A percentile compares a stretch with the other conserved stretches of the same genome.
Evolutionary conservation across 2,329 filamentous ascomycete genomes (phyloP).

Genomic region (Clonostachys byssicola): DNA sequence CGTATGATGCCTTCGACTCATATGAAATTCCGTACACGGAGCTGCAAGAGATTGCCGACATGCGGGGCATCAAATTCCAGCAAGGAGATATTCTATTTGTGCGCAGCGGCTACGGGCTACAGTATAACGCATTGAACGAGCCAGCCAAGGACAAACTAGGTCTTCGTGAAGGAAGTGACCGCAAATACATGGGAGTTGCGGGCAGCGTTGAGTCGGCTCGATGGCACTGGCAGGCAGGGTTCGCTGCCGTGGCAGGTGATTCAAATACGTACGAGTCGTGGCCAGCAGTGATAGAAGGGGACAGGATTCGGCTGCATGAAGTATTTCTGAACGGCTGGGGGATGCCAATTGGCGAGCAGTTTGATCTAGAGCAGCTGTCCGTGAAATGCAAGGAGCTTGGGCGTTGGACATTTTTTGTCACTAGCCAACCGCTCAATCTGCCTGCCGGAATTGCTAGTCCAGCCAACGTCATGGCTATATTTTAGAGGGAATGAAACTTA

Average conservation of each 20-base stretch:
- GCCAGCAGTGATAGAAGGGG: too few relatives aligned
- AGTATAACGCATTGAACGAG: background rate
- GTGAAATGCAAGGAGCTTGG: slow-evolving; percentile 5
- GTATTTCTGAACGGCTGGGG: slow-evolving; percentile 14
- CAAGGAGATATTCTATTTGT: slow-evolving; percentile 48
- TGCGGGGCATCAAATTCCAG: slow-evolving; percentile 30
- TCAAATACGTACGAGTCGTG: too few relatives aligned
- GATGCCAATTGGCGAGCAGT: slow-evolving; percentile 18
- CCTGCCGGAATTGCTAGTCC: too few relatives aligned
- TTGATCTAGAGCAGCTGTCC: slow-evolving; percentile 16
- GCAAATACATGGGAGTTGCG: too few relatives aligned
- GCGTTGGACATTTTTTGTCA: slow-evolving; percentile 11
- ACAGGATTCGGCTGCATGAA: too few relatives aligned
- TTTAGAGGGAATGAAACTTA: too few relatives aligned
- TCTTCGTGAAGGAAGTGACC: too few relatives aligned
- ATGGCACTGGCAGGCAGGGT: slow-evolving; percentile 1
- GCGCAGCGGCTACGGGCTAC: slow-evolving; percentile 37
- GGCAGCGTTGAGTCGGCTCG: too few relatives aligned
- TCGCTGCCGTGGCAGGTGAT: slow-evolving; percentile 7
- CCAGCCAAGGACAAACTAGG: too few relatives aligned
- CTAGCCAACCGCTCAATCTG: slow-evolving; percentile 9
- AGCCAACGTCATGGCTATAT: too few relatives aligned
- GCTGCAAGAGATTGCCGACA: slow-evolving; percentile 32
- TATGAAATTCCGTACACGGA: slow-evolving; percentile 31
- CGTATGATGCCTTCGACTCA: background rate